phyloP scores from a whole-genome alignment of 495 filamentous ascomycete genomes.

The Penicillium salamii region DNA sequence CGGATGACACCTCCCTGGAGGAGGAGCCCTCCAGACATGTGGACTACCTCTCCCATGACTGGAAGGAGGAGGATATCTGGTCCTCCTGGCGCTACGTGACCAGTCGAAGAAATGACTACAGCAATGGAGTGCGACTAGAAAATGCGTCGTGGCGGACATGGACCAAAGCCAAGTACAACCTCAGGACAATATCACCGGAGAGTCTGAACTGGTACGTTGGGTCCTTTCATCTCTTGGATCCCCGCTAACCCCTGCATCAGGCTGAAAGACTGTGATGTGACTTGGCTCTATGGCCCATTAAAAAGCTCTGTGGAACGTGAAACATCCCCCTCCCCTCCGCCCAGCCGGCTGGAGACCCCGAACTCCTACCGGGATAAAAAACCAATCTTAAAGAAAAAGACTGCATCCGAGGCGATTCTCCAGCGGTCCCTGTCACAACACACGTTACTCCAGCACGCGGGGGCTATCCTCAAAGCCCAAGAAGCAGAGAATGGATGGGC shows the following conservation, averaged over 20 bases:
- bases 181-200: slow-evolving; percentile 85
- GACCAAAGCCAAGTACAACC: slow-evolving; percentile 81
- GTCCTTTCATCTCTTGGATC: slow-evolving; percentile 9
- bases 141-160: slow-evolving; percentile 99
- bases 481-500: slow-evolving; percentile 56
- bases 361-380: slow-evolving; percentile 83
- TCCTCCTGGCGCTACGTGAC: slow-evolving; percentile 93
- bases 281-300: slow-evolving; percentile 94
- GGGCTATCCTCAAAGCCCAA: slow-evolving; percentile 88
- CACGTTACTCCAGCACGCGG: slow-evolving; percentile 88
- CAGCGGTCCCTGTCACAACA: slow-evolving; percentile 88
- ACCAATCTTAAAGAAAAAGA: slow-evolving; percentile 94
- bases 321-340: slow-evolving; percentile 50
- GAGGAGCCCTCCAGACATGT: slow-evolving; percentile 85
- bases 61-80: slow-evolving; percentile 98
- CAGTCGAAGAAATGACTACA: slow-evolving; percentile 70
- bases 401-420: slow-evolving; percentile 92
- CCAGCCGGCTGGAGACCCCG: slow-evolving; percentile 67
- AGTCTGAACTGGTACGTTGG: slow-evolving; percentile 77
- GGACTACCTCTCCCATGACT: slow-evolving; percentile 93
- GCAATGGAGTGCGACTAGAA: slow-evolving; percentile 77
- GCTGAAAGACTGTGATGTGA: slow-evolving; percentile 96
- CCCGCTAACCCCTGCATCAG: slow-evolving; percentile 41
- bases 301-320: slow-evolving; percentile 58
- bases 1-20: slow-evolving; percentile 79